Conservation (phyloP, 2,329 filamentous ascomycete species). For the Zalaria sp. region DNA sequence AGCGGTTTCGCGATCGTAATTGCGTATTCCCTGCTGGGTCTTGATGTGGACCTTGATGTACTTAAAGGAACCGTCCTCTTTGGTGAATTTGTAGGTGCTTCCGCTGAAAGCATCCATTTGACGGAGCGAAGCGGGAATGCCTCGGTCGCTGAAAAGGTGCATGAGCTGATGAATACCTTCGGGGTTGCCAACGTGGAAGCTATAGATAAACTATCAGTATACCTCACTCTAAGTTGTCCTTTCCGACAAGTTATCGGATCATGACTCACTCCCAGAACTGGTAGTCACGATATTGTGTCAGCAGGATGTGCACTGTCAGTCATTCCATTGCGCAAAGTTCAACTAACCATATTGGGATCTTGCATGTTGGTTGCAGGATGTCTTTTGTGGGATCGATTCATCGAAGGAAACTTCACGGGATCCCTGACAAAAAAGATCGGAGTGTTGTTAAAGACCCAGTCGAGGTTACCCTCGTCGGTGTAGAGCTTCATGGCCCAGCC, state of each 20-base stretch:
- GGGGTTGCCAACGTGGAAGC: conserved; percentile 10
- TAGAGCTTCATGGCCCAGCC: conserved; percentile 38
- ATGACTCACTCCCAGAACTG: too few relatives aligned
- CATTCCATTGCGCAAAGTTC: too few relatives aligned
- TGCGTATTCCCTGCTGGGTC: conserved; percentile 32
- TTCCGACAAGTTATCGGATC: too few relatives aligned
- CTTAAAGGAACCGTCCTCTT: conserved; percentile 30
- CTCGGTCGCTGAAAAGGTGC: conserved; percentile 36
- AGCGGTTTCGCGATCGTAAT: conserved; percentile 25
- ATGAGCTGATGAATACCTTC: conserved; percentile 37
- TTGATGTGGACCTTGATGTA: conserved; percentile 39
- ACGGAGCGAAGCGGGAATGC: conserved; percentile 30
- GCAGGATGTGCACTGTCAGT: too few relatives aligned
- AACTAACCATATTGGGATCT: conserved; percentile 18
- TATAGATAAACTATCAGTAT: conserved; percentile 4
- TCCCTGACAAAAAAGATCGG: conserved; percentile 32
- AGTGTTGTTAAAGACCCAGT: conserved; percentile 32
- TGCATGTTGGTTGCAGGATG: conserved; percentile 18
- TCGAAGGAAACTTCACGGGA: conserved; percentile 25
- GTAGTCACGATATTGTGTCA: too few relatives aligned
- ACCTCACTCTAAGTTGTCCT: too few relatives aligned
- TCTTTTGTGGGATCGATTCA: conserved; percentile 21
- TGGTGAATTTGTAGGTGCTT: conserved; percentile 28
- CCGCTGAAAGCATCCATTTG: conserved; percentile 33
- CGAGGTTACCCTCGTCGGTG: conserved; percentile 38